A percentile compares a stretch with the other conserved stretches of the same genome.
These are phyloP conservation scores for Myxozyma mucilagina DNA, from an alignment of 805 yeast genomes.

Conservation along the genomic window DNA sequence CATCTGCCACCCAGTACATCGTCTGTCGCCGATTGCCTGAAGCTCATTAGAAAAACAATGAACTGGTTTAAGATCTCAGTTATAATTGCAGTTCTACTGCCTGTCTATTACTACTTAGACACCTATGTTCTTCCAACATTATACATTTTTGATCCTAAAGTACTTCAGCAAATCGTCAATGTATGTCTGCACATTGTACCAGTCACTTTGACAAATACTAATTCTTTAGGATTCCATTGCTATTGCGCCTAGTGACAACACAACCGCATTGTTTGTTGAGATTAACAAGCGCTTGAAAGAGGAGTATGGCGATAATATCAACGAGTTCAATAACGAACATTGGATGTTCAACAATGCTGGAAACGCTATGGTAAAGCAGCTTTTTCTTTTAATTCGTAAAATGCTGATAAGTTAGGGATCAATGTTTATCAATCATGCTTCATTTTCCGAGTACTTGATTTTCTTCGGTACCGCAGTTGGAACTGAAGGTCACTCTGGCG, in stretches of 20 bases:
- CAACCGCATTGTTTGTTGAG: constrained; percentile 62
- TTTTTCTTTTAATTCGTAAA: background rate
- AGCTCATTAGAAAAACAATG: background rate
- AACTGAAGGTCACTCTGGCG: constrained; percentile 94
- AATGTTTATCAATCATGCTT: constrained; percentile 93
- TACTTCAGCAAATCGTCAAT: constrained; percentile 56
- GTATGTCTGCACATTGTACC: constrained; percentile 33
- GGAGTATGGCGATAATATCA: constrained; percentile 73
- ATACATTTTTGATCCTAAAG: constrained; percentile 69
- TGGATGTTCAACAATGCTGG: constrained; percentile 99
- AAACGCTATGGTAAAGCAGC: constrained; percentile 73
- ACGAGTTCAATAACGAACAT: constrained; percentile 69
- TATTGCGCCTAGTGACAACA: constrained; percentile 41
- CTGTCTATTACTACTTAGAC: constrained; percentile 40
- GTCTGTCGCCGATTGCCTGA: background rate
- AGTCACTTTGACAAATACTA: no score
- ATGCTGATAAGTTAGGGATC: constrained; percentile 44
- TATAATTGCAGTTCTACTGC: constrained; percentile 14
- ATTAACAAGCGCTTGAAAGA: constrained; percentile 58
- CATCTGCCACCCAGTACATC: background rate
- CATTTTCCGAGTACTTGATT: constrained; percentile 87
- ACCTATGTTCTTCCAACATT: constrained; percentile 65
- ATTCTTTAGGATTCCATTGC: constrained; percentile 39
- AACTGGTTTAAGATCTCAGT: constrained; percentile 11
- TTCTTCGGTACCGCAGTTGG: constrained; percentile 92